Evolutionary conservation across 2,329 filamentous ascomycete genomes (phyloP).

Genomic region (Talaromyces piceae): DNA sequence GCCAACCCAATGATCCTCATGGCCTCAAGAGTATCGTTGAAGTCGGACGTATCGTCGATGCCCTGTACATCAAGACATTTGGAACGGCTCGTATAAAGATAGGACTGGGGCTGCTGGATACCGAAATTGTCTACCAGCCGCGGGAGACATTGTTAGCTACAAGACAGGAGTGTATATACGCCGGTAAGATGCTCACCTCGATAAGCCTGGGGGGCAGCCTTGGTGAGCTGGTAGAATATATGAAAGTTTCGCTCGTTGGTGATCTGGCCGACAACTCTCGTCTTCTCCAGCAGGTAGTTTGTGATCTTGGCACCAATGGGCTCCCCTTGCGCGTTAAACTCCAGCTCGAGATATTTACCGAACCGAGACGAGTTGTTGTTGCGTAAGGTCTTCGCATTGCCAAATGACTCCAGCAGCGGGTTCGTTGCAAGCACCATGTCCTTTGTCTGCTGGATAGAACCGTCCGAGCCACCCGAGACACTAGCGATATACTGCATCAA

Average conservation of each 20-base stretch:
- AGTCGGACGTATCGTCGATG: slow-evolving; percentile 87
- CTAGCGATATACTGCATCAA: slow-evolving; percentile 99
- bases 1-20: slow-evolving; percentile 90
- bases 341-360: slow-evolving; percentile 94
- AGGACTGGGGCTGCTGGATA: slow-evolving; percentile 84
- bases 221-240: slow-evolving; percentile 99
- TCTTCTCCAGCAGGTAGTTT: slow-evolving; percentile 95
- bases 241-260: slow-evolving; percentile 95
- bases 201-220: slow-evolving; percentile 82
- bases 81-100: slow-evolving; percentile 86
- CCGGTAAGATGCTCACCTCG: slow-evolving; percentile 42
- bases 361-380: slow-evolving; percentile 99
- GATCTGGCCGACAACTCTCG: slow-evolving; percentile 91
- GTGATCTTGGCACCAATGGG: slow-evolving; percentile 96
- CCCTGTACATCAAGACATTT: slow-evolving; percentile 93
- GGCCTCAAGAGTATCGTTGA: slow-evolving; percentile 80
- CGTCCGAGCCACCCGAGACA: slow-evolving; percentile 77
- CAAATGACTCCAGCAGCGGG: slow-evolving; percentile 91
- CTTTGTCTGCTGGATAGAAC: slow-evolving; percentile 92
- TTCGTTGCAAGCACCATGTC: slow-evolving; percentile 99
- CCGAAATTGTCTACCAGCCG: slow-evolving; percentile 67
- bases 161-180: neutral
- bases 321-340: slow-evolving; percentile 87
- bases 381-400: slow-evolving; percentile 93
- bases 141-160: neutral